phyloP scores from a whole-genome alignment of 2,329 filamentous ascomycete species.

The Sporothrix pallida region DNA sequence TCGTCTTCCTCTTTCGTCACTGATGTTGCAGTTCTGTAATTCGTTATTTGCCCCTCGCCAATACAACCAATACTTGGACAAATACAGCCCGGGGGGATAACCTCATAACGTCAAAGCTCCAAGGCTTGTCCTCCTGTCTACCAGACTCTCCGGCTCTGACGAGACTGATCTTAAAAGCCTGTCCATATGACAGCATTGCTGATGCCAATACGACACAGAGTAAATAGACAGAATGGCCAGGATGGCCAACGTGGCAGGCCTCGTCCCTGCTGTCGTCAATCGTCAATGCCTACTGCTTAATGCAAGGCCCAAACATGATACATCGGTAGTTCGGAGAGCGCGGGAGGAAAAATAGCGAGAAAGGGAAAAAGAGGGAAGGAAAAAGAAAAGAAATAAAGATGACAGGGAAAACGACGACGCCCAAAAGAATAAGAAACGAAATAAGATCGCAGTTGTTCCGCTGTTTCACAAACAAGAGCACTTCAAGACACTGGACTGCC shows the following conservation, averaged over 20 bases:
- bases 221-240: background rate
- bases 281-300: slow-evolving; percentile 22
- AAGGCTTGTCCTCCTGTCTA: background rate
- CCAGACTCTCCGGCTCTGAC: no score
- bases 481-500: background rate
- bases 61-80: background rate
- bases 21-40: slow-evolving; percentile 4
- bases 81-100: background rate
- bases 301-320: slow-evolving; percentile 28
- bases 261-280: background rate
- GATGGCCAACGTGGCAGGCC: background rate
- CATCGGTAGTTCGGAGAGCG: slow-evolving; percentile 26
- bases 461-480: slow-evolving; percentile 17
- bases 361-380: background rate
- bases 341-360: background rate
- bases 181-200: slow-evolving; percentile 8
- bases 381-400: background rate
- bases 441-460: slow-evolving; percentile 12
- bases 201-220: slow-evolving; percentile 5
- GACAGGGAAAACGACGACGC: slow-evolving; percentile 1
- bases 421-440: background rate
- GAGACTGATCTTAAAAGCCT: background rate
- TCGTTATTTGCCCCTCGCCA: background rate
- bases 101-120: background rate
- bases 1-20: background rate